These are phyloP conservation scores for Ustilago trichophora DNA, from an alignment of 1,284 basidiomycete genomes.

Conservation along the genomic window DNA sequence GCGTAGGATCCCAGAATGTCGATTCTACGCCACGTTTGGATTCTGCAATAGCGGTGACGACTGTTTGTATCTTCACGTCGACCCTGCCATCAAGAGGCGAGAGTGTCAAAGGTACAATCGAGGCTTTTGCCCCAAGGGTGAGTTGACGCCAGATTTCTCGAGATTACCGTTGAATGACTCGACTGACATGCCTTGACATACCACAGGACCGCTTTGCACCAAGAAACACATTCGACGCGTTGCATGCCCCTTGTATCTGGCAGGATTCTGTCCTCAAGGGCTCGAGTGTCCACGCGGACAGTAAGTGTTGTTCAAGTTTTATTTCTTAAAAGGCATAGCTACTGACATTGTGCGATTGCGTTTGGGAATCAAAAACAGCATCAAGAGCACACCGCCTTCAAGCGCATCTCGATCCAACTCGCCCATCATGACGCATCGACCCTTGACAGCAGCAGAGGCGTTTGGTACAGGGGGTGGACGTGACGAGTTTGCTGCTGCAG, in stretches of 20 bases:
- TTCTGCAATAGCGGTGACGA: conserved; percentile 98
- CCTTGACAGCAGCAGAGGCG: conserved; percentile 60
- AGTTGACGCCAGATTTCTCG: neutral
- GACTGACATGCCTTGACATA: no score
- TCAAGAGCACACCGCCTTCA: conserved; percentile 62
- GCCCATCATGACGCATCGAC: conserved; percentile 60
- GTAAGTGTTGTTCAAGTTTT: conserved; percentile 37
- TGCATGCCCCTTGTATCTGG: conserved; percentile 88
- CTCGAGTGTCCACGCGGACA: conserved; percentile 89
- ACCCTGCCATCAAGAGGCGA: conserved; percentile 78
- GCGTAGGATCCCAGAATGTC: conserved; percentile 97
- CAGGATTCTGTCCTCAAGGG: conserved; percentile 94
- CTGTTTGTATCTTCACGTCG: conserved; percentile 97
- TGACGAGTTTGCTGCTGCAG: conserved; percentile 20
- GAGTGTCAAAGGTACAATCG: conserved; percentile 95
- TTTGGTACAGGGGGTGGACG: conserved; percentile 46
- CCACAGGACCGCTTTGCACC: conserved; percentile 77
- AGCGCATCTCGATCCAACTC: conserved; percentile 58
- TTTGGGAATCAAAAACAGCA: conserved; percentile 23
- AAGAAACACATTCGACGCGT: conserved; percentile 91
- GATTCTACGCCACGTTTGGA: conserved; percentile 98
- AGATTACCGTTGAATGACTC: neutral
- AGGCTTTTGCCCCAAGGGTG: conserved; percentile 78
- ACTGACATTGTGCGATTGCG: no score
- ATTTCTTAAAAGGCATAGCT: no score